phyloP scores from a whole-genome alignment of 768 basidiomycete genomes.

The Mycena alexandri region DNA sequence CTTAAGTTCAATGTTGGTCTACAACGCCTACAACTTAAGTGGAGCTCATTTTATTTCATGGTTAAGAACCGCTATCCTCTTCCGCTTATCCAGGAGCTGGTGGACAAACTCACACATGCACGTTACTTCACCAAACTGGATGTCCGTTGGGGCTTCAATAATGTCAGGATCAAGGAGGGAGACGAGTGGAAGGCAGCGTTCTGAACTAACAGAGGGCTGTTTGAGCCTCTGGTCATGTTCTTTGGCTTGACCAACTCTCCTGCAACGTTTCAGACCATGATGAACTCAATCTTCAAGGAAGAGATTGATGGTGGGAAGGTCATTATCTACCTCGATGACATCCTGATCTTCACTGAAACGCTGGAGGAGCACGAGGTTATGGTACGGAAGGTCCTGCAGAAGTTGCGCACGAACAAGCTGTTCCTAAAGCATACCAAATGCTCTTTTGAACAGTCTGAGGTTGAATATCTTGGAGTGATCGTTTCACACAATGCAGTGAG shows the following conservation, averaged over 20 bases:
- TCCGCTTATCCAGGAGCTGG: conserved; percentile 4
- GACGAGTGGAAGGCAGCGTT: conserved; percentile 1
- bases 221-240: conserved; percentile 3
- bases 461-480: not conserved
- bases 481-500: not conserved
- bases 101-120: not conserved
- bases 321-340: no score
- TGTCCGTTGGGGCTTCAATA: conserved; percentile 1
- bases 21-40: no score
- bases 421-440: not conserved
- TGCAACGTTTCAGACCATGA: not conserved
- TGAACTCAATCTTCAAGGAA: not conserved
- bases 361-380: not conserved
- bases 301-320: no score
- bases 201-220: not conserved
- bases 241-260: conserved; percentile 4
- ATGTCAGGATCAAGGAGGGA: conserved; percentile 6
- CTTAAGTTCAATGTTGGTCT: no score
- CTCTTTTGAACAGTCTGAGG: not conserved
- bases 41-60: no score
- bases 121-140: conserved; percentile 6
- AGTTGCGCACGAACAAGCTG: not conserved
- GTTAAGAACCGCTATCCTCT: not conserved
- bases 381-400: not conserved
- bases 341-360: no score